phyloP scores from a whole-genome alignment of 2,329 filamentous ascomycete genomes.

The Penicillium carneum region DNA sequence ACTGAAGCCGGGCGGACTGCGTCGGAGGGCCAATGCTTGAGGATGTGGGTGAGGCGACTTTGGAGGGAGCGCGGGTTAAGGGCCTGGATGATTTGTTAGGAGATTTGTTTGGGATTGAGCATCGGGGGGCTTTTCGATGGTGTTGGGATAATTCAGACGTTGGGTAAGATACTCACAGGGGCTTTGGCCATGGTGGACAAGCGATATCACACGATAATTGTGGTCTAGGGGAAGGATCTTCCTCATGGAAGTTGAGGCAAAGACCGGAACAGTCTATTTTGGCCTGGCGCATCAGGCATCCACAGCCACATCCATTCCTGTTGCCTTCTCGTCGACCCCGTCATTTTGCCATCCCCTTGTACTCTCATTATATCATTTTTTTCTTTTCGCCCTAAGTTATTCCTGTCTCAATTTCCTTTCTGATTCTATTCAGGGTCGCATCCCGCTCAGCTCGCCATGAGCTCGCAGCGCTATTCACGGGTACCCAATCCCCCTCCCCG shows the following conservation, averaged over 20 bases:
- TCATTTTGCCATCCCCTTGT: constrained; percentile 33
- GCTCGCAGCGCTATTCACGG: constrained; percentile 59
- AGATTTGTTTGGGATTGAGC: constrained; percentile 8
- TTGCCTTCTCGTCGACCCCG: constrained; percentile 32
- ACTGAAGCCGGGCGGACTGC: constrained; percentile 55
- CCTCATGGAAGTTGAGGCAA: constrained; percentile 2
- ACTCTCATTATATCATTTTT: constrained; percentile 28
- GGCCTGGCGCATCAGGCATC: constrained; percentile 30
- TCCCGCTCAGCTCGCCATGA: constrained; percentile 55
- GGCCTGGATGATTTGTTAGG: constrained; percentile 27
- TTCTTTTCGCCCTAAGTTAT: constrained; percentile 21
- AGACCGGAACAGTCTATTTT: constrained; percentile 22
- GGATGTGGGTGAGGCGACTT: constrained; percentile 51
- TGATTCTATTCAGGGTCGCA: constrained; percentile 28
- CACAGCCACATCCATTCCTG: constrained; percentile 33
- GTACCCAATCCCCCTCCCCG: constrained; percentile 44
- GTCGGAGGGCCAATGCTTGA: constrained; percentile 56
- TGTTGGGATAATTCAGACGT: neutral
- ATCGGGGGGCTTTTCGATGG: neutral
- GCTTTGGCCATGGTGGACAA: constrained; percentile 36
- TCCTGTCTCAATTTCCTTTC: constrained; percentile 28
- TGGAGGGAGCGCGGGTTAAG: constrained; percentile 41
- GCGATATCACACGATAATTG: constrained; percentile 5
- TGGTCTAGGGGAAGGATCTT: constrained; percentile 9
- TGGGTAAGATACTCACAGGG: constrained; percentile 27